phyloP scores from a whole-genome alignment of 805 yeast species.

The Phaffomyces opuntiae region DNA sequence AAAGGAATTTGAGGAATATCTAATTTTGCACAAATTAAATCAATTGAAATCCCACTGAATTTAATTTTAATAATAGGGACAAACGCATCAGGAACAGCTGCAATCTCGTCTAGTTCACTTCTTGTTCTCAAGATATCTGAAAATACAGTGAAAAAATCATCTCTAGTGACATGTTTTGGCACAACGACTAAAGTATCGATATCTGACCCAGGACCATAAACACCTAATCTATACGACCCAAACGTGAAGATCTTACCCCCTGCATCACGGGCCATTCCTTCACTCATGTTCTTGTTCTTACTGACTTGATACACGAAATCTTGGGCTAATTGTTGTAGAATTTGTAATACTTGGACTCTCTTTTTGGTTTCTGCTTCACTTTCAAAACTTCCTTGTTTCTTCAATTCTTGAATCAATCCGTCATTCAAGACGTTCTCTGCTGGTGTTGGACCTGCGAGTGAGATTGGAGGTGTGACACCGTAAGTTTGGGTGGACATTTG shows the following conservation, averaged over 20 bases:
- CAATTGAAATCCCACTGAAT: slow-evolving; percentile 88
- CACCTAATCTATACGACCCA: slow-evolving; percentile 93
- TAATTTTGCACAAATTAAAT: slow-evolving; percentile 77
- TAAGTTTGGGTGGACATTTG: slow-evolving; percentile 15
- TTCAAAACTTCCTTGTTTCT: slow-evolving; percentile 83
- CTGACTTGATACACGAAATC: slow-evolving; percentile 83
- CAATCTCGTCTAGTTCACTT: slow-evolving; percentile 82
- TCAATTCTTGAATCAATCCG: slow-evolving; percentile 66
- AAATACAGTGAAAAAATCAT: slow-evolving; percentile 83
- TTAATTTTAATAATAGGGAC: slow-evolving; percentile 94
- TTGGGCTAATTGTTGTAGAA: slow-evolving; percentile 65
- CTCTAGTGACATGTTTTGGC: slow-evolving; percentile 90
- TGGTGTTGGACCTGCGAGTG: slow-evolving; percentile 77
- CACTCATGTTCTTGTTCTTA: slow-evolving; percentile 81
- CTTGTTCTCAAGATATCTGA: slow-evolving; percentile 60
- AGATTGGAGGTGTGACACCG: slow-evolving; percentile 52
- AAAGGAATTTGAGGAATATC: slow-evolving; percentile 80
- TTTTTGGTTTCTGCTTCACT: slow-evolving; percentile 75
- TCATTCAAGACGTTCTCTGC: slow-evolving; percentile 75
- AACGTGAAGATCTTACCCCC: slow-evolving; percentile 97
- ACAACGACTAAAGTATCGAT: slow-evolving; percentile 95
- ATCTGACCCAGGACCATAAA: slow-evolving; percentile 97
- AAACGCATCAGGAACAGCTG: slow-evolving; percentile 93
- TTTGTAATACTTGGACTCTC: slow-evolving; percentile 65
- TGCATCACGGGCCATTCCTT: slow-evolving; percentile 95